Evolutionary conservation across 495 filamentous ascomycete genomes (phyloP).

Genomic region (Lophiostoma macrostomum): DNA sequence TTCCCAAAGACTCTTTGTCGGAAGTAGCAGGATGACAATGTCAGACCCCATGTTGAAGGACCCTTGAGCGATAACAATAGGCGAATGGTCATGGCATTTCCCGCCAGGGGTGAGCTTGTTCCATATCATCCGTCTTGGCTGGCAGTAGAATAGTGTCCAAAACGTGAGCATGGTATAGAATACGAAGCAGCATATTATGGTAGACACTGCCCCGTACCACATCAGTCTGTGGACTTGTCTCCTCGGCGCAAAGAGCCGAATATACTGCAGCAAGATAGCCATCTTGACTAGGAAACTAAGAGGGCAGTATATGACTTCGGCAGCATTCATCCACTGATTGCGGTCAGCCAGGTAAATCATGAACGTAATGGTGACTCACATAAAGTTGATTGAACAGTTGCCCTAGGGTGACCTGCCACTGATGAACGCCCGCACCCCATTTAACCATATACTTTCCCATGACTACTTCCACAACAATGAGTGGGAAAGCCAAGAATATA

Average conservation of each 20-base stretch:
- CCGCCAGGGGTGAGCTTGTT: conserved; percentile 14
- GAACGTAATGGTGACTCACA: conserved; percentile 2
- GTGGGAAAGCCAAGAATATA: conserved; percentile 18
- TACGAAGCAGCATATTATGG: conserved; percentile 9
- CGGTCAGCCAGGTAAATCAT: background rate
- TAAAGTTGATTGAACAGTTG: conserved; percentile 20
- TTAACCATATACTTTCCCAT: conserved; percentile 20
- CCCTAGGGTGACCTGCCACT: conserved; percentile 20
- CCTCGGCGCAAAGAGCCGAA: conserved; percentile 15
- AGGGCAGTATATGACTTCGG: conserved; percentile 19
- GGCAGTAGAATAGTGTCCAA: conserved; percentile 24
- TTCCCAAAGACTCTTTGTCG: conserved; percentile 11
- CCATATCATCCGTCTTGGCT: conserved; percentile 16
- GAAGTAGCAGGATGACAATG: conserved; percentile 19
- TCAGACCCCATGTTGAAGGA: conserved; percentile 20
- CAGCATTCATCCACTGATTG: conserved; percentile 14
- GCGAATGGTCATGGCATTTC: conserved; percentile 18
- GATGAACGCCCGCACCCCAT: conserved; percentile 22
- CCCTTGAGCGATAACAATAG: conserved; percentile 14
- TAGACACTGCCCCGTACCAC: conserved; percentile 17
- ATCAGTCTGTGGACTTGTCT: conserved; percentile 11
- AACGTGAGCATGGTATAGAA: conserved; percentile 16
- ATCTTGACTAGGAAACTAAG: conserved; percentile 24
- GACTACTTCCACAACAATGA: conserved; percentile 18
- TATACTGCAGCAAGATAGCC: conserved; percentile 20